A percentile compares a stretch with the other conserved stretches of the same genome.
These are phyloP conservation scores for Pseudogymnoascus pannorum DNA, from an alignment of 2,329 filamentous ascomycete species.

Conservation along the genomic window DNA sequence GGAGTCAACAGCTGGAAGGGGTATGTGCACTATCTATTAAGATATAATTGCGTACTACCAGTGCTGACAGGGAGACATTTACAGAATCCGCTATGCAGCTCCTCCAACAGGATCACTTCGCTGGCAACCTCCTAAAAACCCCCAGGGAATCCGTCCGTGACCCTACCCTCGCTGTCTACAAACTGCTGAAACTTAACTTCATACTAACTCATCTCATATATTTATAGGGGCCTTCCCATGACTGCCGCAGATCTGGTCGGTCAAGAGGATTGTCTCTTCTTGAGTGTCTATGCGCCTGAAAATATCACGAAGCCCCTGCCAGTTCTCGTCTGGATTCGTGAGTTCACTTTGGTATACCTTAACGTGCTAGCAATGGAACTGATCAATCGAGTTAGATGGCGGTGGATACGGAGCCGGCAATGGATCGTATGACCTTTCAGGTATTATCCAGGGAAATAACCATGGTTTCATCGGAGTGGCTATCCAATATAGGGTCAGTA, in stretches of 20 bases:
- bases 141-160: constrained; percentile 25
- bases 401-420: constrained; percentile 29
- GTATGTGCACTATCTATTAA: constrained; percentile 24
- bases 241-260: constrained; percentile 16
- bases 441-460: constrained; percentile 41
- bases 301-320: constrained; percentile 31
- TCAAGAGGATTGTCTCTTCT: constrained; percentile 31
- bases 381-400: constrained; percentile 24
- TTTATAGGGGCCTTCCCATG: constrained; percentile 12
- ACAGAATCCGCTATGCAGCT: constrained; percentile 32
- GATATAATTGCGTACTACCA: neutral
- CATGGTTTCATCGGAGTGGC: constrained; percentile 41
- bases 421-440: constrained; percentile 27
- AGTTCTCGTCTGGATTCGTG: constrained; percentile 35
- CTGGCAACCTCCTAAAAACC: constrained; percentile 29
- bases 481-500: constrained; percentile 42
- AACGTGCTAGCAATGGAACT: neutral
- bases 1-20: constrained; percentile 40
- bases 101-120: constrained; percentile 28
- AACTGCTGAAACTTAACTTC: neutral
- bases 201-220: neutral
- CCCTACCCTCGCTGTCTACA: constrained; percentile 27
- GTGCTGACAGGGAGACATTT: constrained; percentile 12
- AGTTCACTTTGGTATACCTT: neutral
- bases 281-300: constrained; percentile 31